Evolutionary conservation across 352 stramenopile species (phyloP).

Genomic region (Pythium myriotylum): DNA sequence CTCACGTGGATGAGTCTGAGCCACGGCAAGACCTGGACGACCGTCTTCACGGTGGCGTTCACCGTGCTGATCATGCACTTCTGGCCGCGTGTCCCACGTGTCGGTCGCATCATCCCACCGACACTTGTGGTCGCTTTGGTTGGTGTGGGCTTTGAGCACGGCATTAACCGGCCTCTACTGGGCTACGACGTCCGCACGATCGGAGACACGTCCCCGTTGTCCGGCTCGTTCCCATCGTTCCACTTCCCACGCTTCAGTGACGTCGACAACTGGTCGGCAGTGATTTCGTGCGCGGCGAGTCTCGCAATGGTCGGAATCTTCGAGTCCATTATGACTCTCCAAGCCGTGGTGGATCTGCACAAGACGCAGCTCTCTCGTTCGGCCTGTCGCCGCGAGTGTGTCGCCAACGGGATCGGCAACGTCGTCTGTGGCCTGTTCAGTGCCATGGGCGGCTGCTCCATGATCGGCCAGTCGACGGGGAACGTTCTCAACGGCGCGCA

Average conservation of each 20-base stretch:
- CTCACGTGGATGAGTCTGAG: conserved; percentile 76
- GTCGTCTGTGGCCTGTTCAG: conserved; percentile 91
- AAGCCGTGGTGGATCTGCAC: conserved; percentile 91
- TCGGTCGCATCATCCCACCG: conserved; percentile 74
- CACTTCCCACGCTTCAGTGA: conserved; percentile 44
- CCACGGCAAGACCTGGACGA: conserved; percentile 61
- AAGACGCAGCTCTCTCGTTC: conserved; percentile 68
- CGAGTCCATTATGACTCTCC: conserved; percentile 94
- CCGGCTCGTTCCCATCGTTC: conserved; percentile 57
- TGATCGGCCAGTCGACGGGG: conserved; percentile 93
- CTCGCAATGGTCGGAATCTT: conserved; percentile 92
- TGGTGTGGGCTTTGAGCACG: conserved; percentile 85
- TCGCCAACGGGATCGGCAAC: conserved; percentile 91
- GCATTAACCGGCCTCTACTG: conserved; percentile 77
- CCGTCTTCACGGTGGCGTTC: conserved; percentile 64
- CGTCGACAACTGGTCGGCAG: conserved; percentile 63
- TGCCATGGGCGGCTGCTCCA: conserved; percentile 93
- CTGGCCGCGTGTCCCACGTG: conserved; percentile 59
- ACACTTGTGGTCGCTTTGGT: conserved; percentile 80
- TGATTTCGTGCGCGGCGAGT: conserved; percentile 88
- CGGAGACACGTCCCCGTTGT: conserved; percentile 64
- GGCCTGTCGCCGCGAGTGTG: conserved; percentile 73
- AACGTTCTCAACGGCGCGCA: conserved; percentile 88
- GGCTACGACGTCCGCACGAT: conserved; percentile 80
- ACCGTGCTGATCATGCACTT: conserved; percentile 90